Evolutionary conservation across 768 basidiomycete species (phyloP).

Genomic region (Chiua virens): DNA sequence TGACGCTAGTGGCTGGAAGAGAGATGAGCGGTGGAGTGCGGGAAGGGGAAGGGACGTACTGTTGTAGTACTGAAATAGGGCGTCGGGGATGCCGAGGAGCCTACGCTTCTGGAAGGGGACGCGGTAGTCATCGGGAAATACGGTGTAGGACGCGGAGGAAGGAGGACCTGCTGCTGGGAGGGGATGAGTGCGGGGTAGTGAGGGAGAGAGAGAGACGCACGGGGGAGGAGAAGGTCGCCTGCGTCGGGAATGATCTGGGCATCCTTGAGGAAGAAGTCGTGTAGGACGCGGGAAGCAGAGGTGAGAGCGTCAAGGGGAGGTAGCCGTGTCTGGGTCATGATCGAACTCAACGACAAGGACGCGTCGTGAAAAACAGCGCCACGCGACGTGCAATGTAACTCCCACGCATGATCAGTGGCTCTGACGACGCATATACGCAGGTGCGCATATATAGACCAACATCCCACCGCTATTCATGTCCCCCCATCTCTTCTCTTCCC

Average conservation of each 20-base stretch:
- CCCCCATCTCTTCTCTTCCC: no score
- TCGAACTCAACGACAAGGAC: neutral
- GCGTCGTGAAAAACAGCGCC: neutral
- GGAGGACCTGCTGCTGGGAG: conserved; percentile 56
- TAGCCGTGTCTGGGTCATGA: conserved; percentile 22
- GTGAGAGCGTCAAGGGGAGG: conserved; percentile 53
- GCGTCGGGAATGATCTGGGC: conserved; percentile 73
- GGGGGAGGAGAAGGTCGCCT: conserved; percentile 59
- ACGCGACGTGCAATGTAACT: no score
- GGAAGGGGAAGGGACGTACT: conserved; percentile 42
- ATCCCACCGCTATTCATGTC: no score
- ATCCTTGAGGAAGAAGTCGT: conserved; percentile 72
- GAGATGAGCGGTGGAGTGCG: conserved; percentile 10
- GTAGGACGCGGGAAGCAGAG: conserved; percentile 64
- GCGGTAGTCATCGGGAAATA: conserved; percentile 74
- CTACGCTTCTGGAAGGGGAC: conserved; percentile 80
- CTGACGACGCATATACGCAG: no score
- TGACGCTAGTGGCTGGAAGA: conserved; percentile 58
- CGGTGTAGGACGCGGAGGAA: conserved; percentile 75
- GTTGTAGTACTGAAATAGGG: conserved; percentile 75
- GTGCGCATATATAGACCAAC: no score
- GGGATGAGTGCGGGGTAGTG: conserved; percentile 6
- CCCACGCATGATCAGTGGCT: no score
- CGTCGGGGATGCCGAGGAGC: conserved; percentile 75
- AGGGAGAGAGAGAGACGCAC: conserved; percentile 38